These are phyloP conservation scores for Paramecium octaurelia DNA, from an alignment of 73 alveolate genomes.

Conservation along the genomic window DNA sequence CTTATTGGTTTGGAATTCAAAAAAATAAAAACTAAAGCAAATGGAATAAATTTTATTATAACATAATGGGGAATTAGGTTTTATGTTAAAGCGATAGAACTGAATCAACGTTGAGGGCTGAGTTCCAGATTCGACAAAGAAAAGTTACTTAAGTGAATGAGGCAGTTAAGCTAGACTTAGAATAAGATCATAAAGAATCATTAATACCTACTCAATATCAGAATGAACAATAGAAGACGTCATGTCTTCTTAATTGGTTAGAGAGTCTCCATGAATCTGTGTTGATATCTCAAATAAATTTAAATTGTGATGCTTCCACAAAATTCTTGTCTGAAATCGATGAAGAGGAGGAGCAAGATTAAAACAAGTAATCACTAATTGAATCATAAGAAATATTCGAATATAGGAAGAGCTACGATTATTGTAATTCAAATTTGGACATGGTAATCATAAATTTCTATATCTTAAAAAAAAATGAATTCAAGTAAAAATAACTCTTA, in stretches of 20 bases:
- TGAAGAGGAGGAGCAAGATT: neutral
- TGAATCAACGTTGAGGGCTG: neutral
- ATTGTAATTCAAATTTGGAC: neutral
- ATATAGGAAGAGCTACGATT: neutral
- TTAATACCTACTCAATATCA: neutral
- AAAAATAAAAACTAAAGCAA: neutral
- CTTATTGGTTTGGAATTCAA: neutral
- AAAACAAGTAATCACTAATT: neutral
- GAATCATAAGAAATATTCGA: neutral
- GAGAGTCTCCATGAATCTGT: slow-evolving; percentile 29
- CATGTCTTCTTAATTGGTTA: slow-evolving; percentile 2
- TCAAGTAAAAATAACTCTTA: neutral
- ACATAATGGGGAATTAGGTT: neutral
- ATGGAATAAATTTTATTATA: neutral
- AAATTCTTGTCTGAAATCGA: neutral
- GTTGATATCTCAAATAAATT: neutral
- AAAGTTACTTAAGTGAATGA: neutral
- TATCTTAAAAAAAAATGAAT: neutral
- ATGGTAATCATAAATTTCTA: slow-evolving; percentile 5
- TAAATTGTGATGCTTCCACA: neutral
- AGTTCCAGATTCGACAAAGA: neutral
- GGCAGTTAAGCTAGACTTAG: neutral
- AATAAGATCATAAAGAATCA: neutral
- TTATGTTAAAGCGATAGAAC: neutral
- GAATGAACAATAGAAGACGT: neutral